A percentile compares a stretch with the other conserved stretches of the same genome.
phyloP scores from a whole-genome alignment of 1,139 yeast species.

The Diutina neorugosa region DNA sequence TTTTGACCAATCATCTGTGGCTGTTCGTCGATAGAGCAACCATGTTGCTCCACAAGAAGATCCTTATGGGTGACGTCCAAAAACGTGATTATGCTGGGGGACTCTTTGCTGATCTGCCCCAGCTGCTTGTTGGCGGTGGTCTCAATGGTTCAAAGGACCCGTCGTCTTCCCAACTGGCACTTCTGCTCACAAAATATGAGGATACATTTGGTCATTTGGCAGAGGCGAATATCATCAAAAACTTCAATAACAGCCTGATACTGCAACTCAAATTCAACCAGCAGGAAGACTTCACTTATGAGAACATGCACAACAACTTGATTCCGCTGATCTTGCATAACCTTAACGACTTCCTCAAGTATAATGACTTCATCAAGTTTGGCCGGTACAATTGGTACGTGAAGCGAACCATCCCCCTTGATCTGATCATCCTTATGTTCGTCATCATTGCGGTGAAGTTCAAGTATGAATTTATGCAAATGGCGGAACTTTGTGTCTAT shows the following conservation, averaged over 20 bases:
- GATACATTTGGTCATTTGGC: constrained; percentile 30
- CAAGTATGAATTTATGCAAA: constrained; percentile 30
- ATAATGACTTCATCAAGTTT: constrained; percentile 34
- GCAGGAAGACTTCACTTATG: constrained; percentile 28
- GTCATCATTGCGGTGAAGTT: constrained; percentile 42
- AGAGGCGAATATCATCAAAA: constrained; percentile 27
- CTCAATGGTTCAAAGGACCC: not conserved
- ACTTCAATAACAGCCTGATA: constrained; percentile 24
- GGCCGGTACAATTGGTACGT: constrained; percentile 50
- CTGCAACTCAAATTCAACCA: constrained; percentile 25
- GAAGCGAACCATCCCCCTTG: constrained; percentile 46
- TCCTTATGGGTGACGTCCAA: constrained; percentile 15
- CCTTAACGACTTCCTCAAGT: constrained; percentile 39
- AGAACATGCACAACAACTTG: constrained; percentile 38
- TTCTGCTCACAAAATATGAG: constrained; percentile 27
- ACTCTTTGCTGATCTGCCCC: not conserved
- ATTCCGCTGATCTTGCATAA: constrained; percentile 49
- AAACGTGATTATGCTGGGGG: constrained; percentile 1
- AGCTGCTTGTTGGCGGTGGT: not conserved
- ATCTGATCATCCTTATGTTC: constrained; percentile 42
- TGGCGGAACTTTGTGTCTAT: constrained; percentile 20
- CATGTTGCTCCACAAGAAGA: constrained; percentile 43
- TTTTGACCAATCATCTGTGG: constrained; percentile 40
- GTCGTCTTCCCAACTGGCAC: constrained; percentile 6
- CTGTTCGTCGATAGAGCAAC: constrained; percentile 45